Base-by-base conservation (phyloP, 768 basidiomycete genomes). In the Brasilioporus rufonigricans region DNA sequence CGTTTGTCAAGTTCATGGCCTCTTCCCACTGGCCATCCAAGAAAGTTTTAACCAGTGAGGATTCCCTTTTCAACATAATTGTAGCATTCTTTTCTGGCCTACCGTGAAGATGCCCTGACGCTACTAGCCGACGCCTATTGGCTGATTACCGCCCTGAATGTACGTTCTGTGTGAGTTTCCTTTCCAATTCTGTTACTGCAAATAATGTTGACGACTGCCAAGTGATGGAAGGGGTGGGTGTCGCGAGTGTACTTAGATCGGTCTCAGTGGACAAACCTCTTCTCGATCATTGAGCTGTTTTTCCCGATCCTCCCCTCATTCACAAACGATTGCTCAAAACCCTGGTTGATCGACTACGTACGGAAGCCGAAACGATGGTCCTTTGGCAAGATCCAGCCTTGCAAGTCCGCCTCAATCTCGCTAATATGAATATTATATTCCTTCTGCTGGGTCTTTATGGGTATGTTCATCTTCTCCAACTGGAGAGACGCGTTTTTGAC, bases 381-480 rank as follows among this genome's bases (percentile, higher is more conserved):
- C 18, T 61, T 9, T 69, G 67, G 59, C 2, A 48, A 12, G 46
- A 36, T 24, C 59, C 61, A 38, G 26, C 31, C n/a, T 12, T 63
- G 23, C 6, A 35, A 21, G 23, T 24, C 13, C 41, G 23, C 10
- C 39, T 69, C 14, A 6, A 0, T 0, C 3, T 26, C 2, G 14
- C 52, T 5, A 0, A 55, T 4, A 48, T 18, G 48, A 47, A 67
- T n/a, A 24, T 65, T 9, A 33, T 35, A 21, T 61, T 58, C 38
- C 29, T 71, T 27, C 9, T 61, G 4, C 32, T 67, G 3, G 65
- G 63, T 16, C 27, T 71, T 19, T 69, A 58, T 40, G 67, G 58
- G 67, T 67, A 52, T 6, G 59, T 54, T 50, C 26, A 23, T 18
- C 16, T 7, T 31, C 27, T 32, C 11, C 18, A 8, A 19, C n/a